Percentiles rank a stretch among this genome's conserved stretches.
These are phyloP conservation scores for Boletus vinaceobasis DNA, from an alignment of 768 basidiomycete species.

Conservation along the genomic window DNA sequence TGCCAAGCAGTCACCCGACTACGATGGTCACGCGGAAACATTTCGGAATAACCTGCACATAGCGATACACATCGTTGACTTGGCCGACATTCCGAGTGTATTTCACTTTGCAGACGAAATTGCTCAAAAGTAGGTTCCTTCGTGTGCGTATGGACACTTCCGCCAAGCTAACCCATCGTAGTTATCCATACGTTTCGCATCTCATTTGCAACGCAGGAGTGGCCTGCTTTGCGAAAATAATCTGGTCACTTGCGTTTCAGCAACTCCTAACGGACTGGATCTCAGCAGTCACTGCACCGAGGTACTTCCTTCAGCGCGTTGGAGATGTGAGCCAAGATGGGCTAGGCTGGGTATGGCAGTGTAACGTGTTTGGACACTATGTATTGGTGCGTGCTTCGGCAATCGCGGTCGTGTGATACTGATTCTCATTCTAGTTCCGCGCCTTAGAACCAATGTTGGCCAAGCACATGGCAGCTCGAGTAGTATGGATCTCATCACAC, in stretches of 20 bases:
- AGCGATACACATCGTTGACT: slow-evolving; percentile 60
- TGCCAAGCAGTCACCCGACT: slow-evolving; percentile 33
- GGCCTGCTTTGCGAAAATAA: slow-evolving; percentile 51
- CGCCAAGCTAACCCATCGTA: slow-evolving; percentile 25
- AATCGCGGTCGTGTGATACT: background rate
- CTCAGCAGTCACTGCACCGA: slow-evolving; percentile 49
- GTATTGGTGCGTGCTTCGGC: slow-evolving; percentile 51
- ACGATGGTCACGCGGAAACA: slow-evolving; percentile 50
- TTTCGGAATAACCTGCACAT: slow-evolving; percentile 62
- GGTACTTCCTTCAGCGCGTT: slow-evolving; percentile 51
- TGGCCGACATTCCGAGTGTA: slow-evolving; percentile 57
- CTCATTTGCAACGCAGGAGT: slow-evolving; percentile 79
- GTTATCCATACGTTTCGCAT: slow-evolving; percentile 79
- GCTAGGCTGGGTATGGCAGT: slow-evolving; percentile 81
- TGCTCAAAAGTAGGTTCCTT: slow-evolving; percentile 44
- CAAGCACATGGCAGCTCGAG: slow-evolving; percentile 45
- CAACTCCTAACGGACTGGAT: slow-evolving; percentile 49
- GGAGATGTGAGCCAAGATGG: slow-evolving; percentile 66
- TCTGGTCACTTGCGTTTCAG: slow-evolving; percentile 44
- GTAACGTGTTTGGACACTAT: slow-evolving; percentile 81
- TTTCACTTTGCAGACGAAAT: slow-evolving; percentile 60
- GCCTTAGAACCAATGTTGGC: slow-evolving; percentile 52
- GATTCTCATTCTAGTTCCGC: slow-evolving; percentile 52
- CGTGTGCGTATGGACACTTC: background rate
- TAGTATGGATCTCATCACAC: slow-evolving; percentile 79